Evolutionary conservation across 2,329 filamentous ascomycete species (phyloP).

Genomic region (Annulohypoxylon truncatum): DNA sequence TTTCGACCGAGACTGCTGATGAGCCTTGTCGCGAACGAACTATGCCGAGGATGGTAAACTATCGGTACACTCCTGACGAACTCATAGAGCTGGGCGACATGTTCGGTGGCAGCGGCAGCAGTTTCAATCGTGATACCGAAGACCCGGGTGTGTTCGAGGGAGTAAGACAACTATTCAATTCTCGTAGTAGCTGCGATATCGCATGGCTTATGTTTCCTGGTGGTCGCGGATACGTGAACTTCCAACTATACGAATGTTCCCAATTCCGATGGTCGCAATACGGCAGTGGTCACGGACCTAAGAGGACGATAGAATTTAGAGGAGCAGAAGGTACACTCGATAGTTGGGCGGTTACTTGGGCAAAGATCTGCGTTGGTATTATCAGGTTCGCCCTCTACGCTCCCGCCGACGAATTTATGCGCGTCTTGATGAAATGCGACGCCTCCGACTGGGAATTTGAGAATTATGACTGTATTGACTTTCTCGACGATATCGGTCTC

Average conservation of each 20-base stretch:
- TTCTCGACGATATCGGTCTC: constrained; percentile 43
- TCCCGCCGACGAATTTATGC: constrained; percentile 26
- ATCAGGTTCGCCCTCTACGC: constrained; percentile 41
- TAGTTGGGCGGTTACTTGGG: constrained; percentile 40
- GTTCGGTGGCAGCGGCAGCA: too few relatives aligned
- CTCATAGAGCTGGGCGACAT: too few relatives aligned
- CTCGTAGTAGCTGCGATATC: constrained; percentile 29
- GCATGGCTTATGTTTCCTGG: neutral
- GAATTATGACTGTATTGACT: constrained; percentile 45
- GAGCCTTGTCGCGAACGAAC: neutral
- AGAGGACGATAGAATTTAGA: constrained; percentile 44
- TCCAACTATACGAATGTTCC: constrained; percentile 5
- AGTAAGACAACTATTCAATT: constrained; percentile 5
- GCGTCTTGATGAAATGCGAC: constrained; percentile 38
- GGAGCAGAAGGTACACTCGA: constrained; percentile 32
- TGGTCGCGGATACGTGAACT: neutral
- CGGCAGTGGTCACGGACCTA: fast-evolving
- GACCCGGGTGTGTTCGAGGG: constrained; percentile 33
- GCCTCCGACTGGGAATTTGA: constrained; percentile 59
- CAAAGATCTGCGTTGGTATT: constrained; percentile 42
- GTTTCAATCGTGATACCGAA: neutral
- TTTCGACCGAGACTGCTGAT: neutral
- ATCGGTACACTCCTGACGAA: constrained; percentile 5
- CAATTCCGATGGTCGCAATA: fast-evolving
- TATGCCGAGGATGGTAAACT: constrained; percentile 1